Conservation (phyloP, 2,329 filamentous ascomycete genomes). For the Penicillium corylophilum region DNA sequence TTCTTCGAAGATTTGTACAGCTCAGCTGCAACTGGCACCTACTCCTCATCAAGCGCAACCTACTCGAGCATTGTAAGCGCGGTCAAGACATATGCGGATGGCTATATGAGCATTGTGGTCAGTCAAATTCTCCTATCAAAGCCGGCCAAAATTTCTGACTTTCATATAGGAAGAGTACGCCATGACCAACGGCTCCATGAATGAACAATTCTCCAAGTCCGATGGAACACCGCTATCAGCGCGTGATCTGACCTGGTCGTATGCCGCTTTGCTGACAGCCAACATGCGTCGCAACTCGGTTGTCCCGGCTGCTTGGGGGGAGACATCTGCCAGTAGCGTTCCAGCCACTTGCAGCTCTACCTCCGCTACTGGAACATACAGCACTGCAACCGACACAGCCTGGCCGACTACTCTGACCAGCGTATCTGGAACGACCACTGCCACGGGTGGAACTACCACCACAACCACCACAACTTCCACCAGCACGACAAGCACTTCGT, state of each 20-base stretch:
- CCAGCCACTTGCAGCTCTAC: constrained; percentile 31
- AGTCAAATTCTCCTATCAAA: background rate
- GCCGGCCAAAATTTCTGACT: background rate
- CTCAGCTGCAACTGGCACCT: constrained; percentile 61
- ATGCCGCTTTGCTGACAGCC: constrained; percentile 42
- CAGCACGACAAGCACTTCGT: constrained; percentile 1
- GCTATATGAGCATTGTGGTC: constrained; percentile 50
- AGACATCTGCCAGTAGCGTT: constrained; percentile 31
- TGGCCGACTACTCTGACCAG: constrained; percentile 34
- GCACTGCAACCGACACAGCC: constrained; percentile 30
- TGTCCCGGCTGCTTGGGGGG: constrained; percentile 37
- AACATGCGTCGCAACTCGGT: constrained; percentile 33
- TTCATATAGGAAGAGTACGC: constrained; percentile 26
- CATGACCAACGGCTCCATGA: constrained; percentile 32
- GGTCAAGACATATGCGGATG: constrained; percentile 63
- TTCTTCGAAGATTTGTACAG: constrained; percentile 71
- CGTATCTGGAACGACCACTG: constrained; percentile 9
- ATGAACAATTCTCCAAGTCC: constrained; percentile 42
- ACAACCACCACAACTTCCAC: constrained; percentile 28
- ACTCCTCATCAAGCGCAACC: constrained; percentile 54
- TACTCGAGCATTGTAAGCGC: constrained; percentile 59
- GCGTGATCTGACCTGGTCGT: constrained; percentile 47
- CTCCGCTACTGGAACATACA: constrained; percentile 35
- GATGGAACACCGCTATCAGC: constrained; percentile 40
- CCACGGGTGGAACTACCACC: constrained; percentile 9